A percentile compares a stretch with the other conserved stretches of the same genome.
phyloP scores from a whole-genome alignment of 2,329 filamentous ascomycete species.

The Talaromyces albobiverticillius region DNA sequence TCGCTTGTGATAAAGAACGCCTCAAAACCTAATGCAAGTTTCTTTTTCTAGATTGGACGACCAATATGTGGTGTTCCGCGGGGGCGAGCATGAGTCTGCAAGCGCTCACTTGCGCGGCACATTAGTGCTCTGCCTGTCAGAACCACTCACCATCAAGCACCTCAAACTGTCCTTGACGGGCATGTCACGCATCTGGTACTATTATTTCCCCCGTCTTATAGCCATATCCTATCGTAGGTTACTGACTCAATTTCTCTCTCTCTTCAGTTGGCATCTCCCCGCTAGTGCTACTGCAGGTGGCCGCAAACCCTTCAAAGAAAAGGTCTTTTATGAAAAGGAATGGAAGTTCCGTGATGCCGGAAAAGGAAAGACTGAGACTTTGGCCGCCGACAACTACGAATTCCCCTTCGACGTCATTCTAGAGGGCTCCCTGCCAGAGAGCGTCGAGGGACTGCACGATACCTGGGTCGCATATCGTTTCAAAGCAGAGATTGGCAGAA shows the following conservation, averaged over 20 bases:
- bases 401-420: slow-evolving; percentile 75
- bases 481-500: slow-evolving; percentile 86
- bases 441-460: slow-evolving; percentile 82
- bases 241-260: neutral
- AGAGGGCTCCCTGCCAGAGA: slow-evolving; percentile 71
- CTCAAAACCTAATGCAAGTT: slow-evolving; percentile 18
- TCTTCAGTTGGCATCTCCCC: slow-evolving; percentile 33
- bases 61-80: slow-evolving; percentile 76
- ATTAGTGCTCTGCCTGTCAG: slow-evolving; percentile 69
- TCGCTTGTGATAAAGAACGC: neutral
- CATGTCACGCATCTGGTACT: slow-evolving; percentile 64
- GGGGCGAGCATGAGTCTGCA: slow-evolving; percentile 70
- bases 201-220: slow-evolving; percentile 29
- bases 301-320: slow-evolving; percentile 40
- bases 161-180: slow-evolving; percentile 70
- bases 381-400: slow-evolving; percentile 76
- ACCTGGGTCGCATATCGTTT: slow-evolving; percentile 87
- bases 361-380: slow-evolving; percentile 51
- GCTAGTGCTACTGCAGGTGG: slow-evolving; percentile 35
- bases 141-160: slow-evolving; percentile 68
- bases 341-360: slow-evolving; percentile 65
- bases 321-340: slow-evolving; percentile 63
- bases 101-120: slow-evolving; percentile 72
- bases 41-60: slow-evolving; percentile 62
- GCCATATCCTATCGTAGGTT: neutral